Evolutionary conservation across 306 rosid genomes (phyloP).

Genomic region (Malus orientalis): DNA sequence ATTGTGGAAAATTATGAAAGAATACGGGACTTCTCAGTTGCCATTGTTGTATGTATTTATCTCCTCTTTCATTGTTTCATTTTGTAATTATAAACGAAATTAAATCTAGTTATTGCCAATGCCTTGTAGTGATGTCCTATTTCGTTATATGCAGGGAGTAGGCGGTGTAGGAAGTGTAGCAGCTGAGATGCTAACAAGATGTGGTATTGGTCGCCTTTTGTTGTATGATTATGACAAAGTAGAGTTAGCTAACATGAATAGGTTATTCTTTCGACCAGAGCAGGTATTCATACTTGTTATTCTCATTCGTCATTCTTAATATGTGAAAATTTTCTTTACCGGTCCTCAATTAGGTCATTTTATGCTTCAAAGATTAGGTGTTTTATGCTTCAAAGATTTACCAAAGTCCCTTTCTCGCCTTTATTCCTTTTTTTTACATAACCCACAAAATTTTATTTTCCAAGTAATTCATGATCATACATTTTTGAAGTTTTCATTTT

Average conservation of each 20-base stretch:
- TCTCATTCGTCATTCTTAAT: slow-evolving; percentile 3
- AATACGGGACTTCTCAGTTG: slow-evolving; percentile 86
- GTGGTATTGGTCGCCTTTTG: slow-evolving; percentile 96
- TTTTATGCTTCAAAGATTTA: neutral
- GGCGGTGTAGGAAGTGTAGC: slow-evolving; percentile 99
- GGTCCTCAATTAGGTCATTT: neutral
- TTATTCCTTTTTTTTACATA: neutral
- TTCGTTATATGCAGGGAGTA: slow-evolving; percentile 49
- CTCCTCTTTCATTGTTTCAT: slow-evolving; percentile 24
- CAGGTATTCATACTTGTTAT: slow-evolving; percentile 43
- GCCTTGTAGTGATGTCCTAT: neutral
- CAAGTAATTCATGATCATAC: neutral
- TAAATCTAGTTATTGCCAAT: neutral
- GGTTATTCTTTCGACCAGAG: slow-evolving; percentile 95
- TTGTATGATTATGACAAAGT: slow-evolving; percentile 97
- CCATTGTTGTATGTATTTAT: slow-evolving; percentile 86
- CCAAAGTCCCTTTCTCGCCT: neutral
- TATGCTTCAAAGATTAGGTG: neutral
- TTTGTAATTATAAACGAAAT: neutral
- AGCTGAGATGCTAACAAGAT: slow-evolving; percentile 96
- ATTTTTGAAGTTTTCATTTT: neutral
- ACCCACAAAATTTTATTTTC: neutral
- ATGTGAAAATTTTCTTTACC: neutral
- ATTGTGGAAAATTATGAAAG: slow-evolving; percentile 90
- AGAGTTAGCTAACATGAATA: slow-evolving; percentile 97